Base-by-base conservation (phyloP, 495 filamentous ascomycete genomes). In the Chaetomidium leptoderma region DNA sequence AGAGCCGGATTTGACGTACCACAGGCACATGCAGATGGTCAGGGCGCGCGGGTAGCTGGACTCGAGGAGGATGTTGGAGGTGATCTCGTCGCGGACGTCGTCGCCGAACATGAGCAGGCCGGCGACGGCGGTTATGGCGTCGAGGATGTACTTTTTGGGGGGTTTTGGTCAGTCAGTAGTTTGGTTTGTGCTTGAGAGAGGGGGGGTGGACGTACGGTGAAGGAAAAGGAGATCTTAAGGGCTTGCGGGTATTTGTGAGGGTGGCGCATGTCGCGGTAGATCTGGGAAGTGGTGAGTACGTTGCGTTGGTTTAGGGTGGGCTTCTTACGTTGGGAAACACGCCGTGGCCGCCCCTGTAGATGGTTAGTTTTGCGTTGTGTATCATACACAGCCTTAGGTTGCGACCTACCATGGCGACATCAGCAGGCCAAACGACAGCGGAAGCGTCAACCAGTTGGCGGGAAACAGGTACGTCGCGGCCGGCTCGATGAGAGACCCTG, bases 231-330 rank as follows among this genome's bases (percentile, higher is more conserved):
- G 39, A 85, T 80, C 65, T 86, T 83, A 19, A 97, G 78, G 48
- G 85, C 87, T 69, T 81, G 82, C 21, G 76, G 78, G 69, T 93
- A 97, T 66, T 90, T 93, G 44, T 88, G 79, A 0, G 93, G 91
- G 69, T 97, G 93, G 59, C 93, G 80, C 93, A 98, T 98, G 73
- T 98, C 93, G 50, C 91, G 82, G 70, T 96, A 98, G 65, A 98
- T 96, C 75, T 79, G 23, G 2, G 27, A 10, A 9, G 1, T 9
- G n/a, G 59, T 60, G 32, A 57, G 47, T 23, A 48, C 16, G 14
- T 6, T 9, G 30, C 17, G 30, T n/a, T 51, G 24, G 27, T 50
- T 26, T 1, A 11, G n/a, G 32, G 6, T 13, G 42, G 10, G 39
- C 69, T 45, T 68, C 69, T 45, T 68, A 78, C 76, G 65, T 95